Conservation (phyloP, 768 basidiomycete species). For the Symmetrospora coprosmae region DNA sequence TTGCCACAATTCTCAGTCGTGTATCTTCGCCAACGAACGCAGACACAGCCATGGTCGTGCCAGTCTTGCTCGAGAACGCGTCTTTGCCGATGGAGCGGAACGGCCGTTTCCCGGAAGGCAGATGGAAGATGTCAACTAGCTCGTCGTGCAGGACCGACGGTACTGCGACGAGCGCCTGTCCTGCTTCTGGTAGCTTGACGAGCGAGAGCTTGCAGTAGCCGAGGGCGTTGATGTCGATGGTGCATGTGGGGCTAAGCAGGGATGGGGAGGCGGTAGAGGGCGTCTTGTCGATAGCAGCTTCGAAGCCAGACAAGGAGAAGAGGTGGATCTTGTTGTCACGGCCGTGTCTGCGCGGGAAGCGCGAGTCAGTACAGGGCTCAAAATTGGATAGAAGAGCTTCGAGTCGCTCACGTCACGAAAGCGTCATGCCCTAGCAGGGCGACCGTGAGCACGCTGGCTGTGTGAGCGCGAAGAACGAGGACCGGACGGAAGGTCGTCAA, state of each 20-base stretch:
- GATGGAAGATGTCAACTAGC: constrained; percentile 70
- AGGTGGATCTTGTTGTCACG: constrained; percentile 74
- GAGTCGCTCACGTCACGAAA: constrained; percentile 59
- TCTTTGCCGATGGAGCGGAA: constrained; percentile 73
- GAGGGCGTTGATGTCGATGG: constrained; percentile 78
- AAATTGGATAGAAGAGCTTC: neutral
- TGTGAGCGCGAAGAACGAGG: constrained; percentile 63
- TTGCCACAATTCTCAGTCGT: constrained; percentile 54
- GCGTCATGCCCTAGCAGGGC: constrained; percentile 54
- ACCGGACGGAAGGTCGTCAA: constrained; percentile 61
- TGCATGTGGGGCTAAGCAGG: constrained; percentile 47
- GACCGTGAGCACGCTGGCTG: constrained; percentile 58
- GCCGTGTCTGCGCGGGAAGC: constrained; percentile 50
- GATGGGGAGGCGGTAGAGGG: constrained; percentile 39
- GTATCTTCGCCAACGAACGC: constrained; percentile 39
- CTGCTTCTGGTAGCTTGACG: constrained; percentile 35
- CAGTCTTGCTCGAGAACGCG: constrained; percentile 42
- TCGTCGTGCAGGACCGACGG: constrained; percentile 83
- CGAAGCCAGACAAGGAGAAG: constrained; percentile 48
- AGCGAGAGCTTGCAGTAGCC: constrained; percentile 87
- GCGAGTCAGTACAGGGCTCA: neutral
- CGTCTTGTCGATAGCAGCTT: constrained; percentile 45
- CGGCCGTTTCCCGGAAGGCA: constrained; percentile 54
- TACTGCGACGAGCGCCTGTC: constrained; percentile 55
- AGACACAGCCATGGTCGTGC: constrained; percentile 79